phyloP scores from a whole-genome alignment of 2,329 filamentous ascomycete species.

The Tolypocladium capitatum region DNA sequence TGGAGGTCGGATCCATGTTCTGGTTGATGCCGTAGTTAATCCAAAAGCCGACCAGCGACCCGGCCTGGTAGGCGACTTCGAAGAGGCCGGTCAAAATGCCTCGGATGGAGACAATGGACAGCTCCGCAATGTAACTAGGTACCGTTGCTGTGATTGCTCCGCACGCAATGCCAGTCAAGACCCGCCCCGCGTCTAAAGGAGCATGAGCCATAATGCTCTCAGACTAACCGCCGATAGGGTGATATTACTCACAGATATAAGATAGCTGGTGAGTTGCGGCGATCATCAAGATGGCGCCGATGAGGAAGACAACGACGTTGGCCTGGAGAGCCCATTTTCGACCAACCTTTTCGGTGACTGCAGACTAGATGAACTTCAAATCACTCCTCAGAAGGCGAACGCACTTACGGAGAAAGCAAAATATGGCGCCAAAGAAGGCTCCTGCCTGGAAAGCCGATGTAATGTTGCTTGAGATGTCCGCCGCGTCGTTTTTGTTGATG shows the following conservation, averaged over 20 bases:
- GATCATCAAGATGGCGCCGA: slow-evolving; percentile 30
- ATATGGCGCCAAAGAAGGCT: slow-evolving; percentile 38
- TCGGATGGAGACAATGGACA: slow-evolving; percentile 43
- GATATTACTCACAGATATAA: slow-evolving; percentile 23
- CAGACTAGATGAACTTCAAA: too few relatives aligned
- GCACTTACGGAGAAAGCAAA: slow-evolving; percentile 25
- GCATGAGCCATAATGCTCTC: slow-evolving; percentile 17
- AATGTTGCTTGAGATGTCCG: slow-evolving; percentile 27
- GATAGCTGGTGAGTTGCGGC: slow-evolving; percentile 26
- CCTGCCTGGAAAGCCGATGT: slow-evolving; percentile 35
- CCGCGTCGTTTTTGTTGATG: slow-evolving; percentile 15
- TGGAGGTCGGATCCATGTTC: slow-evolving; percentile 18
- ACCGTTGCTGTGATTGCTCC: slow-evolving; percentile 45
- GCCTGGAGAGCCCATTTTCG: slow-evolving; percentile 36
- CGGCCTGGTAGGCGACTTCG: slow-evolving; percentile 40
- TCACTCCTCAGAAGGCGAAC: neutral
- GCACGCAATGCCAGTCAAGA: slow-evolving; percentile 42
- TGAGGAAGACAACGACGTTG: slow-evolving; percentile 27
- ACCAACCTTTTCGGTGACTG: slow-evolving; percentile 33
- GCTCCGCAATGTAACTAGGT: slow-evolving; percentile 51
- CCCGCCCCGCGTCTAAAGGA: slow-evolving; percentile 33
- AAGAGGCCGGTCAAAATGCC: slow-evolving; percentile 43
- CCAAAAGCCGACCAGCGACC: slow-evolving; percentile 37
- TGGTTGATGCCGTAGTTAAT: slow-evolving; percentile 31
- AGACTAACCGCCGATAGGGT: fast-evolving